Evolutionary conservation across 371 early-diverging fungal species (phyloP), one percentile per base, ranked within the genome.

Genomic region (Mortierella sp.): DNA sequence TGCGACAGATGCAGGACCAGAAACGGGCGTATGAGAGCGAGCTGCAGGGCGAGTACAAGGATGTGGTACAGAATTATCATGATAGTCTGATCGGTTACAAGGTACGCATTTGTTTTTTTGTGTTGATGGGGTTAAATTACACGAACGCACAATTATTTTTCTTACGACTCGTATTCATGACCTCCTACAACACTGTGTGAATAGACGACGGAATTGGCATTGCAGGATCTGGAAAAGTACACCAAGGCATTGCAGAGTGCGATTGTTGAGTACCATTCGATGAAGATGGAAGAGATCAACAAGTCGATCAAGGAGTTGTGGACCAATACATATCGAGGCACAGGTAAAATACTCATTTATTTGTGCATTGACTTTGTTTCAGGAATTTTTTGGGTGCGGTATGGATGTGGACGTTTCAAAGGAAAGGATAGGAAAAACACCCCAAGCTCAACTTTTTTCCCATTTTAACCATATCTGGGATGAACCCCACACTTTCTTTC

Each of bases 231-330:
- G 45, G 97, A 98, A 63, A 95, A 92, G 70, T 98, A 97, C 79
- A 89, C 94, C 24, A 95, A 94, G 82, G 97, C 96, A 1, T 88
- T 99, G 16, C 80, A 76, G 77, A 96, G 94, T 26, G 97, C 98
- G 2, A 99, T 99, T 76, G 95, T 99, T 93, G 93, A 95, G 68
- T 99, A 95, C 88, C 99, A 99, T 84, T 91, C 96, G 10, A 81
- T 94, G 55, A 99, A 99, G 86, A 99, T 99, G 97, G 95, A 96
- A 71, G 99, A 99, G 88, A 93, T 99, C 81, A 99, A 99, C 91
- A 94, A 95, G 86, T 95, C 96, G 52, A 99, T 99, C 77, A 94
- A 95, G 47, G 99, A 99, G 77, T 90, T 99, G 26, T 99, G 99
- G 99, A 90, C 92, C 11, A 95, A 95, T 70, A 99, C 99, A 0